Base-by-base conservation (phyloP, 164 flowering plant species). In the Magnolia changhungtana region DNA sequence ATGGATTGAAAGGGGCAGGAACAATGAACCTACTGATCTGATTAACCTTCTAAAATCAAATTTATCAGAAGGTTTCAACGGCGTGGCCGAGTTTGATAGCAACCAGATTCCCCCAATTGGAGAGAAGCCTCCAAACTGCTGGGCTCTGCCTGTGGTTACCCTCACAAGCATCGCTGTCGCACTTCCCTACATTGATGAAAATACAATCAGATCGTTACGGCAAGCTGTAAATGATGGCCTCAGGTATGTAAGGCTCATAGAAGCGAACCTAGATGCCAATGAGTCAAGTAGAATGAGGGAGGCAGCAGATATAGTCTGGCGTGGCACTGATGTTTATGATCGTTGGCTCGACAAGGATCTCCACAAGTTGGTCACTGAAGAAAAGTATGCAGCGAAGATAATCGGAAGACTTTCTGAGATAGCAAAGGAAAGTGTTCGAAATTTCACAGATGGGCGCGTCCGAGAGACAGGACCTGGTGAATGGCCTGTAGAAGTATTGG, bases 71-170 rank as follows among this genome's bases (percentile, higher is more conserved):
- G 83, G 82, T 51, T 87, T 87, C 67, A 72, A 63, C 3, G 88
- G 92, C 51, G 82, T 89, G 4, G 55, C 13, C 8, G 84, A 80
- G 50, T 88, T 90, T 78, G 90, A 90, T 73, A 82, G 82, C 72
- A 67, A 73, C 21, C 66, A 72, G 23, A 84, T 90, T 69, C 83
- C 87, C 45, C 79, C 83, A 63, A 72, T 87, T 10, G 81, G 67
- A 14, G 83, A 67, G 78, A 88, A 86, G 24, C 87, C 91, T 72
- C 88, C 86, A 1, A 84, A 88, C 23, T 81, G 84, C 77, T 91
- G 91, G 95, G 86, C 89, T 72, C 90, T 91, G 69, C 88, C 92
- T 23, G 72, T 89, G 27, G 91, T 84, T 76, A 89, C 92, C 74
- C 82, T 89, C 50, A 81, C 89, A 58, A 84, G 86, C 83, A 86